Evolutionary conservation across 169 alveolate genomes (phyloP), one percentile per base, ranked within the genome.

Genomic region (Neospora caninum): DNA sequence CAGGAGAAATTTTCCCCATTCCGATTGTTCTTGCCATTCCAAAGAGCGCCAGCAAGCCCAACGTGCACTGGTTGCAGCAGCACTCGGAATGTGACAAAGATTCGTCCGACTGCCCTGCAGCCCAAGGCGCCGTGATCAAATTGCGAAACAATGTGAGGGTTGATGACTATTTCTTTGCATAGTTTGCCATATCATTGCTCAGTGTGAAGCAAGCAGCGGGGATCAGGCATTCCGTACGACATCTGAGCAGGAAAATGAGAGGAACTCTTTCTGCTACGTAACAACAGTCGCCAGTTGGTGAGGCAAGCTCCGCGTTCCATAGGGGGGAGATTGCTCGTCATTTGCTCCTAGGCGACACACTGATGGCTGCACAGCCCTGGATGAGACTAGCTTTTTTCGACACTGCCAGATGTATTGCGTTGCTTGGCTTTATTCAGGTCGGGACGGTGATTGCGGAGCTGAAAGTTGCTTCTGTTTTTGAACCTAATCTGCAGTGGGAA

Each of bases 11-110:
- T 7, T 96, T 95, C 64, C 93, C 97, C 7, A 31, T 96, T 53
- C 97, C 97, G 16, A 58, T 96, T 31, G 95, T 95, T 39, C 94
- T 94, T 31, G 94, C 96, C 0, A 95, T 95, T 1, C 94, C 95
- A 29, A 93, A 95, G 58, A 69, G 84, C 53, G 69, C 92, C 69
- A 70, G 64, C 70, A 43, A 49, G 10, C 58, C 42, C 41, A 64
- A 38, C 31, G 82, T 39, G 58, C 49, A 31, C 53, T 80, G 92
- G 84, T 41, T 69, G 64, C 39, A 38, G 67, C 89, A 82, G 58
- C 89, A 58, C 73, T 7, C 39, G 42, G 91, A 4, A 34, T 43
- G 58, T 31, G 34, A 4, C 18, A 87, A 91, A 22, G 16, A 64
- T 67, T 34, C 92, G 25, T 34, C 53, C 88, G 87, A 39, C 29